A percentile compares a stretch with the other conserved stretches of the same genome.
These are phyloP conservation scores for Colletotrichum sp. DNA, from an alignment of 2,329 filamentous ascomycete species.

Conservation along the genomic window DNA sequence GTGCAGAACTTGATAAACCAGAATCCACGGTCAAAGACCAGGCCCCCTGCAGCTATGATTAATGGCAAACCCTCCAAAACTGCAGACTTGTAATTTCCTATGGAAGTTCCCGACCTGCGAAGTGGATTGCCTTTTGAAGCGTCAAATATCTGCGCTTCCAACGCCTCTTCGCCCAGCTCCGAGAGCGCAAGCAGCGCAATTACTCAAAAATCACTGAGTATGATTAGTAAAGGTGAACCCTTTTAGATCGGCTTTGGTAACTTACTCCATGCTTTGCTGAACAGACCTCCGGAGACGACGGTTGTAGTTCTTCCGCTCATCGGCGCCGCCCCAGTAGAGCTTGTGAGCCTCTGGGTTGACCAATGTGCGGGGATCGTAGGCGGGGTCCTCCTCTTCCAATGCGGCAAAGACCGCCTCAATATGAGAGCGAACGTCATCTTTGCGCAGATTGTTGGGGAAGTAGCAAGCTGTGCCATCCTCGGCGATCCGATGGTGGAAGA, in stretches of 20 bases:
- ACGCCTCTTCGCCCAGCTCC: background rate
- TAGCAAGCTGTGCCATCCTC: slow-evolving; percentile 85
- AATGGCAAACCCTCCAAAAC: background rate
- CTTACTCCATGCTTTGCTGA: slow-evolving; percentile 69
- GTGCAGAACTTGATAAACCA: slow-evolving; percentile 4
- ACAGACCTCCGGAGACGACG: slow-evolving; percentile 80
- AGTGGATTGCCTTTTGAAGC: background rate
- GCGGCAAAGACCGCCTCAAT: slow-evolving; percentile 82
- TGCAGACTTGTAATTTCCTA: background rate
- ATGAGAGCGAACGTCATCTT: slow-evolving; percentile 81
- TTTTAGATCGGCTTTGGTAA: background rate
- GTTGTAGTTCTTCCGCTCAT: slow-evolving; percentile 85
- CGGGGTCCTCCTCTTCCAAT: slow-evolving; percentile 86
- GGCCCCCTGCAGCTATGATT: background rate
- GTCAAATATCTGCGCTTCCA: background rate
- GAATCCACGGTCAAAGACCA: background rate
- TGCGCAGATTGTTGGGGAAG: slow-evolving; percentile 61
- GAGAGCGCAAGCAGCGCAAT: background rate
- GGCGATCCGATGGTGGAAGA: slow-evolving; percentile 90
- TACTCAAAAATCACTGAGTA: slow-evolving; percentile 7
- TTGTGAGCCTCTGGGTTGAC: slow-evolving; percentile 87
- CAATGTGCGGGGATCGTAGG: slow-evolving; percentile 87
- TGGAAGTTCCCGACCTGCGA: background rate
- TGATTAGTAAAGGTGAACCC: background rate
- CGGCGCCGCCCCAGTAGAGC: slow-evolving; percentile 81